Evolutionary conservation across 2,329 filamentous ascomycete species (phyloP).

Genomic region (Microcyclospora pomicola): DNA sequence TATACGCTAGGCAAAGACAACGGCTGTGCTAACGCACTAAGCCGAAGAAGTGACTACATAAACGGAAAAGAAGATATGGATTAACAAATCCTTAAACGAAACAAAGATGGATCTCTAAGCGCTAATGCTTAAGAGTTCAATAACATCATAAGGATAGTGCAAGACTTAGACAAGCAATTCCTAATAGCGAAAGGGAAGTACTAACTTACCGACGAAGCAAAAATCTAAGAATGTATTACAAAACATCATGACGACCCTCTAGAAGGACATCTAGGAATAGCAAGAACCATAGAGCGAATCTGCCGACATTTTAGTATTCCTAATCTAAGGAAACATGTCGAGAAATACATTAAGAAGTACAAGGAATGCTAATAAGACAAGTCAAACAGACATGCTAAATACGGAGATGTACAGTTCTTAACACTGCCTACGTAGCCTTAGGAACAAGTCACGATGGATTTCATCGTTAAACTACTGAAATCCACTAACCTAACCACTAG

Average conservation of each 20-base stretch:
- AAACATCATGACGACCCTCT: conserved; percentile 4
- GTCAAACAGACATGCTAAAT: conserved; percentile 3
- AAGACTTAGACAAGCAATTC: not conserved
- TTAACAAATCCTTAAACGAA: too few species aligned
- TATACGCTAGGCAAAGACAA: conserved; percentile 1
- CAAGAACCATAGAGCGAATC: conserved; percentile 1
- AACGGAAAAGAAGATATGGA: too few species aligned
- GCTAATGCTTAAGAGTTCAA: too few species aligned
- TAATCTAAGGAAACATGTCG: conserved; percentile 1
- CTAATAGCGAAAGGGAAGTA: conserved; percentile 1
- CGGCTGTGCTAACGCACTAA: not conserved
- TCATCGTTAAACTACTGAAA: too few species aligned
- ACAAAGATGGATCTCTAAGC: too few species aligned
- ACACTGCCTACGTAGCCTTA: too few species aligned
- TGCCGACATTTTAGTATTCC: conserved; percentile 3
- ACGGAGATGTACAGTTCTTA: conserved; percentile 6
- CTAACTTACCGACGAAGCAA: not conserved
- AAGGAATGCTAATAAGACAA: conserved; percentile 3
- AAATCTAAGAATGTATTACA: conserved; percentile 4
- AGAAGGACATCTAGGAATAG: conserved; percentile 5
- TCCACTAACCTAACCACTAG: too few species aligned
- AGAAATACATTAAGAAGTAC: conserved; percentile 5
- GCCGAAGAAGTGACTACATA: too few species aligned
- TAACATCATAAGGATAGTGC: too few species aligned
- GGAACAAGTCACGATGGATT: too few species aligned